Base-by-base conservation (phyloP, 768 basidiomycete species). In the Ramaria sp. region DNA sequence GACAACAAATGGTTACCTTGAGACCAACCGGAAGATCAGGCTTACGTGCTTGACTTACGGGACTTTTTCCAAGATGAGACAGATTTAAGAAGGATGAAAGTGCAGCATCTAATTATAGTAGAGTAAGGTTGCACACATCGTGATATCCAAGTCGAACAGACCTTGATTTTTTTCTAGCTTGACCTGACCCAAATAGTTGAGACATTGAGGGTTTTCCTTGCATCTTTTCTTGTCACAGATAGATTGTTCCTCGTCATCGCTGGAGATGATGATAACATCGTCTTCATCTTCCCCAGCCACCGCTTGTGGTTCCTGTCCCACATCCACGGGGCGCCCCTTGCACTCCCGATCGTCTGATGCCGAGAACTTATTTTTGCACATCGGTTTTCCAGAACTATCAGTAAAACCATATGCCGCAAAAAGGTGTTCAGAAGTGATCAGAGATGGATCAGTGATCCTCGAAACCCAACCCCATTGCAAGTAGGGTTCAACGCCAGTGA, bases 181-280 rank as follows among this genome's bases (percentile, higher is more conserved):
- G 25, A 85, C 82, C 61, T 89, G 89, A 5, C 89, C 90, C 28
- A 96, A 69, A 68, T 90, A 83, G 65, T 93, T 95, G 52, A 94
- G 70, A 66, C 95, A 96, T 50, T 83, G 79, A 8, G 89, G 87
- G 63, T 92, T 94, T 48, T 67, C 67, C 61, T 77, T 83, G 68
- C 95, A 98, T 5, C 49, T 27, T 56, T 78, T 83, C 61, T 78
- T 80, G 56, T 65, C 72, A 63, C 89, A 91, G 15, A 65, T 61
- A 3, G 69, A 68, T 34, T 61, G 52, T 22, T 50, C 65, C 45
- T 86, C 83, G 37, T 85, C 79, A 52, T 88, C 86, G 1, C 83
- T 83, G 36, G 88, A 73, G 18, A 86, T 70, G 52, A 87, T 83
- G 28, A 85, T 66, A 62, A 85, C 83, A 58, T 78, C 78, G 47